Conservation (phyloP, 192 early-diverging fungal genomes). For the Physocladia obscura region DNA sequence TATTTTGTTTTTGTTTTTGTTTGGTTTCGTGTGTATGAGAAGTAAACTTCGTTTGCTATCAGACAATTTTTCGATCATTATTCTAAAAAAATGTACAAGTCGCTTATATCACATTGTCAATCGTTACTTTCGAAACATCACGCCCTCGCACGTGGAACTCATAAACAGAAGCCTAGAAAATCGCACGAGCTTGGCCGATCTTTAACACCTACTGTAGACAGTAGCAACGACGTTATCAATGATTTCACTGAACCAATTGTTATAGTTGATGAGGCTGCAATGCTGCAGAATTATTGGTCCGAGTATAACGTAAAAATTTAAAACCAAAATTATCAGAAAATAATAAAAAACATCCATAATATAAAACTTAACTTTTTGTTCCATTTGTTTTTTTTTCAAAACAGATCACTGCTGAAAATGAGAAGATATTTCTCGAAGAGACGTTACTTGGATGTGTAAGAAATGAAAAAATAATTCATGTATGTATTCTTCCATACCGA, state of each 20-base stretch:
- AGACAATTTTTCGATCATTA: too few species aligned
- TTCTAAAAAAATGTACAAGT: conserved; percentile 30
- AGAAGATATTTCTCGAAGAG: conserved; percentile 42
- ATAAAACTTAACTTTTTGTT: too few species aligned
- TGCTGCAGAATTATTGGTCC: conserved; percentile 35
- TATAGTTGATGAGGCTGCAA: conserved; percentile 39
- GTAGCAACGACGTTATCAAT: not conserved
- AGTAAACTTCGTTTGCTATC: too few species aligned
- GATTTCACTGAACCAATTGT: conserved; percentile 27
- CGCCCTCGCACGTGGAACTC: conserved; percentile 29
- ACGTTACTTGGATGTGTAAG: conserved; percentile 45
- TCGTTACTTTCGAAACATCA: conserved; percentile 38
- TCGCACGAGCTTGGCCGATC: not conserved
- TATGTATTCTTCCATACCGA: conserved; percentile 5
- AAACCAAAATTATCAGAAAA: not conserved
- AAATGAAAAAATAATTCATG: conserved; percentile 39
- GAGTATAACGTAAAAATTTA: conserved; percentile 29
- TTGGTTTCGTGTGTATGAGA: too few species aligned
- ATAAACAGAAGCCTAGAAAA: not conserved
- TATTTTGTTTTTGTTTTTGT: too few species aligned
- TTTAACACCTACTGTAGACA: not conserved
- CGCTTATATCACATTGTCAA: conserved; percentile 34
- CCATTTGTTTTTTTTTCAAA: too few species aligned
- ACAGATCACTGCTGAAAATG: conserved; percentile 29
- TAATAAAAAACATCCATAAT: too few species aligned